phyloP scores from a whole-genome alignment of 2,329 filamentous ascomycete genomes.

The Cordyceps pruinosa region DNA sequence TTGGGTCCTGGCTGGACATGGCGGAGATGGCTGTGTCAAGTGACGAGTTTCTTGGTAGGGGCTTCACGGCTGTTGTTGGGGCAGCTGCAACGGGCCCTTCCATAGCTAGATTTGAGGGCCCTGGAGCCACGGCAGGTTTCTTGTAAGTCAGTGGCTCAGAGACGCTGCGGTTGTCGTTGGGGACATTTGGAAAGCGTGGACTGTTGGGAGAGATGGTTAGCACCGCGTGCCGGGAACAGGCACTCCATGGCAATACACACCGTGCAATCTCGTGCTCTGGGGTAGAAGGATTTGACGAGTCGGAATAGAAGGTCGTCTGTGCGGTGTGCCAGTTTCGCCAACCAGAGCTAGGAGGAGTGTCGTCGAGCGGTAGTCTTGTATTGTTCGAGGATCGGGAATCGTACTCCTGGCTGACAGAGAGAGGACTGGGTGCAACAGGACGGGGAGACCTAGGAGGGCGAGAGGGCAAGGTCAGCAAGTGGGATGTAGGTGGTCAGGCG shows the following conservation, averaged over 20 bases:
- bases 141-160: conserved; percentile 38
- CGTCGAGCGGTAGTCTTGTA: conserved; percentile 19
- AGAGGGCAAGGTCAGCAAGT: conserved; percentile 13
- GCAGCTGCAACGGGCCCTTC: conserved; percentile 37
- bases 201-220: conserved; percentile 16
- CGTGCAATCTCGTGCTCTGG: conserved; percentile 26
- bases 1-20: conserved; percentile 54
- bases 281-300: conserved; percentile 30
- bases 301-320: conserved; percentile 30
- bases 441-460: conserved; percentile 37
- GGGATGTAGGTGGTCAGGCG: no score
- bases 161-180: conserved; percentile 45
- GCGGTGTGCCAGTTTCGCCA: conserved; percentile 12
- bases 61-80: conserved; percentile 33
- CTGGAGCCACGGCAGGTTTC: conserved; percentile 25
- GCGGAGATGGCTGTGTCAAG: conserved; percentile 90
- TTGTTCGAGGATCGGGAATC: conserved; percentile 23
- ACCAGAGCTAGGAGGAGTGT: conserved; percentile 14
- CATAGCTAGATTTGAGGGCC: conserved; percentile 35
- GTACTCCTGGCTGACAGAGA: conserved; percentile 29
- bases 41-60: conserved; percentile 66
- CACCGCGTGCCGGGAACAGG: not conserved
- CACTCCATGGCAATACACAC: conserved; percentile 16
- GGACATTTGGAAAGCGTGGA: conserved; percentile 20
- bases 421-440: conserved; percentile 43